Conservation (phyloP, 768 basidiomycete species). For the Boletus reticuloceps region DNA sequence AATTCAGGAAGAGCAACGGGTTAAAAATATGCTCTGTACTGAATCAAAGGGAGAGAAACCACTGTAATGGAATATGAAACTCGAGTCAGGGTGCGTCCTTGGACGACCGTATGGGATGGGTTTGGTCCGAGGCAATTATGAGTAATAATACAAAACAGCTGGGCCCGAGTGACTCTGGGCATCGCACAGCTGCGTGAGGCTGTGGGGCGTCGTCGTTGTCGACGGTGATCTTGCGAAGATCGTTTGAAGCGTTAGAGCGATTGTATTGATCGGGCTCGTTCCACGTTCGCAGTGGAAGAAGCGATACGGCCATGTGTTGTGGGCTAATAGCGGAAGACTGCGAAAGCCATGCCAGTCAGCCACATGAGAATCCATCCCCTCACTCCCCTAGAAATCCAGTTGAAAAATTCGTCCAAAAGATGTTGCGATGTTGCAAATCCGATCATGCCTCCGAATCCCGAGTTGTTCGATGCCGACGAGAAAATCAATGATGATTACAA, state of each 20-base stretch:
- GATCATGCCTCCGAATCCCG: conserved; percentile 22
- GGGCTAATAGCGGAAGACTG: conserved; percentile 8
- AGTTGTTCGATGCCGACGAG: conserved; percentile 30
- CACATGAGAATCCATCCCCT: conserved; percentile 15
- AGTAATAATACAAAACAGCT: conserved; percentile 34
- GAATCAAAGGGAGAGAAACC: conserved; percentile 16
- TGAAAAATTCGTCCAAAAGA: conserved; percentile 28
- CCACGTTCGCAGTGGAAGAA: conserved; percentile 22
- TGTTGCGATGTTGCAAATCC: conserved; percentile 23
- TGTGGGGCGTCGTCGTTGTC: conserved; percentile 15
- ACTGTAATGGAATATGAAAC: conserved; percentile 19
- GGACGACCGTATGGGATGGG: conserved; percentile 18
- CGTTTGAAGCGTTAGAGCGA: conserved; percentile 15
- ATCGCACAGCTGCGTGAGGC: conserved; percentile 19
- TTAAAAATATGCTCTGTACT: conserved; percentile 13
- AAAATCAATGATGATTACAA: conserved; percentile 19
- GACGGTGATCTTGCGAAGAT: conserved; percentile 26
- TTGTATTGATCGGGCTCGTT: conserved; percentile 21
- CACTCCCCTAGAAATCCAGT: conserved; percentile 18
- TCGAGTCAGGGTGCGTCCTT: conserved; percentile 18
- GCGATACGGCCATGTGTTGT: conserved; percentile 7
- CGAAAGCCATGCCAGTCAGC: conserved; percentile 10
- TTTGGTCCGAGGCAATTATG: conserved; percentile 31
- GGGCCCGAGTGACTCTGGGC: conserved; percentile 5
- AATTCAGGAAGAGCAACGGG: conserved; percentile 22